Evolutionary conservation across 2,329 filamentous ascomycete genomes (phyloP).

Genomic region (Coniella vitis): DNA sequence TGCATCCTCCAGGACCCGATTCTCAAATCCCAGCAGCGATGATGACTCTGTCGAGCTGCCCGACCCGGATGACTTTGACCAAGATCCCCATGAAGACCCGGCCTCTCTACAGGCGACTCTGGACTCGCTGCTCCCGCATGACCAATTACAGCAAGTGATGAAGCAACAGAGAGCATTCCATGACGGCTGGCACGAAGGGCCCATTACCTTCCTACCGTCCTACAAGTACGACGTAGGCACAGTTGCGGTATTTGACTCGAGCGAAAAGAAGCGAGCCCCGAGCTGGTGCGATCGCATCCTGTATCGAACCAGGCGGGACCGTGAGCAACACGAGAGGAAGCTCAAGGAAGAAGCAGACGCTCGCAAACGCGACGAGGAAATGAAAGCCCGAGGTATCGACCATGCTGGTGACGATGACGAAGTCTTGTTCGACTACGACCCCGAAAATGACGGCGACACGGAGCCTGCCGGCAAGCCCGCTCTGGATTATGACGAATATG

Average conservation of each 20-base stretch:
- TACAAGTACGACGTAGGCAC: slow-evolving; percentile 99
- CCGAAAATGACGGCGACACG: slow-evolving; percentile 62
- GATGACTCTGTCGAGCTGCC: slow-evolving; percentile 40
- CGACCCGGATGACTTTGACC: slow-evolving; percentile 58
- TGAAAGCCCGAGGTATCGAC: slow-evolving; percentile 73
- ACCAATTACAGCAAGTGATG: slow-evolving; percentile 74
- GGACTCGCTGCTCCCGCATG: slow-evolving; percentile 78
- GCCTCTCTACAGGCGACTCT: slow-evolving; percentile 83
- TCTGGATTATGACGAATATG: slow-evolving; percentile 56
- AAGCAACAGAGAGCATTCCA: slow-evolving; percentile 73
- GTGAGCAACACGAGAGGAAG: slow-evolving; percentile 56
- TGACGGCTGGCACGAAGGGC: slow-evolving; percentile 86
- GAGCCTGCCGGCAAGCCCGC: slow-evolving; percentile 29
- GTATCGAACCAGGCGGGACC: slow-evolving; percentile 70
- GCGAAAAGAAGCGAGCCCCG: slow-evolving; percentile 85
- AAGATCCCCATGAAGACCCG: slow-evolving; percentile 70
- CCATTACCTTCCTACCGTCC: slow-evolving; percentile 82
- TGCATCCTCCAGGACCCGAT: slow-evolving; percentile 23
- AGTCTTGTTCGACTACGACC: slow-evolving; percentile 86
- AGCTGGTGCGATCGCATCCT: slow-evolving; percentile 97
- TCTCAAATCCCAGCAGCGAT: slow-evolving; percentile 27
- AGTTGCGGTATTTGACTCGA: slow-evolving; percentile 85
- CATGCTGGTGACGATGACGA: slow-evolving; percentile 69
- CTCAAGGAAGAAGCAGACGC: slow-evolving; percentile 58
- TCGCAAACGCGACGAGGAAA: slow-evolving; percentile 71